Base-by-base conservation (phyloP, 176 grass and related monocot species). In the Echinochloa phyllopogon region DNA sequence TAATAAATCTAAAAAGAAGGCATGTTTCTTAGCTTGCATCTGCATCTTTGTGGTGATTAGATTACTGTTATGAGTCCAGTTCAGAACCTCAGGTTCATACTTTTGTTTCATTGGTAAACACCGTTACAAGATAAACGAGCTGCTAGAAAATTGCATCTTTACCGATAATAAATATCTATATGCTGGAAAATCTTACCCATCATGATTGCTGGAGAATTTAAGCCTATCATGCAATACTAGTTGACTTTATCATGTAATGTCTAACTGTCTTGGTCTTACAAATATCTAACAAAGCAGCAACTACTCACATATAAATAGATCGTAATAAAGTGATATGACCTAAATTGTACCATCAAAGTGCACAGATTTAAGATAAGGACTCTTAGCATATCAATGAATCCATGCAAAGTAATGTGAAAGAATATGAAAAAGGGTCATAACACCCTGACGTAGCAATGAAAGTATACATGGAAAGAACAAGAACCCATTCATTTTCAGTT, bases 401-500 rank as follows among this genome's bases (percentile, higher is more conserved):
- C 6, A 6, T 60, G n/a, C 23, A 86, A 74, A 87, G n/a, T 72
- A 77, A 77, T 60, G 79, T 51, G 48, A 37, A 83, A 74, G 67
- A 67, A 79, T 75, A 53, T 44, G 60, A 61, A 84, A 67, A 69
- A 17, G 63, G 50, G 44, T 66, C 40, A 40, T 65, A 65, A 49
- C 47, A 15, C 17, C 39, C 49, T 65, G 79, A 41, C 15, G 47
- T 57, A 36, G 50, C 21, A 72, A 61, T 57, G 58, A 8, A 83
- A 78, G 48, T 45, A 71, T 49, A 67, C 48, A 42, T 66, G 57
- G 25, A 48, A 83, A 82, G 57, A 70, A 78, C 33, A 83, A 77
- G 74, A 82, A 17, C 39, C 2, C 48, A 86, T 86, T 78, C 75
- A 41, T 82, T 63, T 49, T 82, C 41, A 73, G 65, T 52, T 86